Evolutionary conservation across 1,284 basidiomycete genomes (phyloP).

Genomic region (Malassezia psittaci): DNA sequence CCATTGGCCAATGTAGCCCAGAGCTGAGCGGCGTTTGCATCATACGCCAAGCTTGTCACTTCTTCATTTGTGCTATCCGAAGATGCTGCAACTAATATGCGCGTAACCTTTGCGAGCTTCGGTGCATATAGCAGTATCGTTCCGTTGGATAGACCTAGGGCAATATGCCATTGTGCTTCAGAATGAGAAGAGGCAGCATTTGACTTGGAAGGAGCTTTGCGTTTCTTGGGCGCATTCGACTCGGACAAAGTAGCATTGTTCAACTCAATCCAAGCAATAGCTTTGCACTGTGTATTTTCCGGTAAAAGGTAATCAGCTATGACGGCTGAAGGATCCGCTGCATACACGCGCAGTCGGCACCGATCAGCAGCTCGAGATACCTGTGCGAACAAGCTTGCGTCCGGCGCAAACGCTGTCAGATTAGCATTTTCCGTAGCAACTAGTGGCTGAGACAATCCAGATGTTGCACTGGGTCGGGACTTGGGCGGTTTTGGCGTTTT

Average conservation of each 20-base stretch:
- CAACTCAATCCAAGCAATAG: slow-evolving; percentile 5
- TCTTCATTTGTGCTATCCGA: slow-evolving; percentile 23
- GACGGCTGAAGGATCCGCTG: slow-evolving; percentile 53
- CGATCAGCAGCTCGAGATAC: slow-evolving; percentile 63
- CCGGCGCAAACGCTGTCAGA: slow-evolving; percentile 59
- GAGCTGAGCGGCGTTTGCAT: slow-evolving; percentile 16
- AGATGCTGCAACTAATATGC: slow-evolving; percentile 26
- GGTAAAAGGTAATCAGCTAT: slow-evolving; percentile 51
- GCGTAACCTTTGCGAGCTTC: slow-evolving; percentile 28
- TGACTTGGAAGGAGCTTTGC: slow-evolving; percentile 23
- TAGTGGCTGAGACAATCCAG: slow-evolving; percentile 56
- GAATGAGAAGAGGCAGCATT: slow-evolving; percentile 8
- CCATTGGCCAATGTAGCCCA: slow-evolving; percentile 29
- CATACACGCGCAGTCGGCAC: slow-evolving; percentile 61
- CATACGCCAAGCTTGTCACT: slow-evolving; percentile 24
- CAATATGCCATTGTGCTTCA: slow-evolving; percentile 22
- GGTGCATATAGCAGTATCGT: slow-evolving; percentile 34
- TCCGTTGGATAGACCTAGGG: slow-evolving; percentile 34
- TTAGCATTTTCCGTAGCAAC: slow-evolving; percentile 51
- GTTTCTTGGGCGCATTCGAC: slow-evolving; percentile 21
- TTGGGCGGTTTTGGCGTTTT: slow-evolving; percentile 34
- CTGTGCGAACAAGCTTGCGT: slow-evolving; percentile 57
- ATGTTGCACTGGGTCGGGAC: slow-evolving; percentile 49
- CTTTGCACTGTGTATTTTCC: background rate
- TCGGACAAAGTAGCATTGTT: slow-evolving; percentile 2